Base-by-base conservation (phyloP, 257 asterid genomes). In the Forsythia viridissima region DNA sequence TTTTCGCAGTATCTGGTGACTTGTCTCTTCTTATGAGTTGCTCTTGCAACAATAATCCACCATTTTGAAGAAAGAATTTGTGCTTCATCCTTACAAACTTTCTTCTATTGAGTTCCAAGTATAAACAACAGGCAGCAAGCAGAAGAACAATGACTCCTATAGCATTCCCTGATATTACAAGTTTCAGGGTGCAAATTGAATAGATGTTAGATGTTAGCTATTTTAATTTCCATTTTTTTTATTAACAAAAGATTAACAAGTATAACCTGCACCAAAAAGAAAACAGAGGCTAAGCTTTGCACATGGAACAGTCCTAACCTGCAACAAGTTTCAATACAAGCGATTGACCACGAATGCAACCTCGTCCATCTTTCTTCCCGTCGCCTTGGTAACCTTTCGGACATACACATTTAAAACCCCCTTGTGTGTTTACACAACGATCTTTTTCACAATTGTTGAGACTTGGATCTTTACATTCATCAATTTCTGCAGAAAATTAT, bases 371-470 rank as follows among this genome's bases (percentile, higher is more conserved):
- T 67, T 67, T 34, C 24, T 51, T 57, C 30, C 77, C 88, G 59
- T 82, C 79, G 3, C 86, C 86, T 2, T 20, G 30, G 66, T 70
- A 88, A 37, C 84, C 86, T 57, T 77, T 51, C 9, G 76, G 87
- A 72, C 89, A 88, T 8, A 0, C 1, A 11, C 88, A 88, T 0
- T n/a, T 0, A 68, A 36, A 84, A 12, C 4, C 15, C 4, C 87
- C 87, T 2, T 0, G 0, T 5, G 40, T 72, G 75, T 88, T 80
- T 37, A 3, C 5, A 34, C 88, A 88, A 0, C 21, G 11, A 48
- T 10, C 4, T 1, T 41, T 10, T 15, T 4, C 61, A 52, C 90
- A 88, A 10, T 1, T 43, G 57, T 74, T 71, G 2, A 13, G 71
- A 2, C 1, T 6, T 8, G 13, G 15, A 38, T 73, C 72, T 15